Evolutionary conservation across 169 alveolate species (phyloP), one percentile per base, ranked within the genome.

Genomic region (Plasmodium malariae): DNA sequence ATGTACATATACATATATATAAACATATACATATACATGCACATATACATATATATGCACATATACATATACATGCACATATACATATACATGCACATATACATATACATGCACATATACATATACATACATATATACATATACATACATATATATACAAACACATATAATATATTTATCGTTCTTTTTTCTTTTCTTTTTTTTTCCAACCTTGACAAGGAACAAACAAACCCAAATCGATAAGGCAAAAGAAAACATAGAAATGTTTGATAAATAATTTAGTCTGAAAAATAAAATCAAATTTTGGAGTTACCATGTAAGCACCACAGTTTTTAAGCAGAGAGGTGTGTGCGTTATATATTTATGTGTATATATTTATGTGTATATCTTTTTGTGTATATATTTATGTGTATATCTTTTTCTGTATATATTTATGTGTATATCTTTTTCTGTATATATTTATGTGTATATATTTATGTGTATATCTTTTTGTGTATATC

Each of bases 161-260:
- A n/a, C n/a, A n/a, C n/a, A n/a, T n/a, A n/a, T n/a, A n/a, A n/a
- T 73, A 9, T 55, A 28, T 62, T 32, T 9, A 12, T 73, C 34
- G 12, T 57, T 12, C 24, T 11, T 36, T 43, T 49, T 48, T 68
- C 26, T 3, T 19, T 57, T 12, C 24, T 11, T 36, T 43, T 49
- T 48, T 68, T 34, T 3, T 19, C 40, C 28, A 37, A 83, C 91
- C 91, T 83, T 83, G 71, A 83, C 65, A 83, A 83, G 91, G 74
- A 83, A 83, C 34, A 83, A 70, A 28, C 91, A 83, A 34, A 67
- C 57, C 91, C 91, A 83, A 40, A 67, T 83, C 37, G 91, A 83
- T 49, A 83, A 34, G 30, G 91, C 91, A 54, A 83, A 83, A 7
- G 91, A 83, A 1, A 83, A 65, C 30, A 65, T 70, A 14, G 91